Conservation (phyloP, 2,329 filamentous ascomycete genomes). For the Trichophyton benhamiae region DNA sequence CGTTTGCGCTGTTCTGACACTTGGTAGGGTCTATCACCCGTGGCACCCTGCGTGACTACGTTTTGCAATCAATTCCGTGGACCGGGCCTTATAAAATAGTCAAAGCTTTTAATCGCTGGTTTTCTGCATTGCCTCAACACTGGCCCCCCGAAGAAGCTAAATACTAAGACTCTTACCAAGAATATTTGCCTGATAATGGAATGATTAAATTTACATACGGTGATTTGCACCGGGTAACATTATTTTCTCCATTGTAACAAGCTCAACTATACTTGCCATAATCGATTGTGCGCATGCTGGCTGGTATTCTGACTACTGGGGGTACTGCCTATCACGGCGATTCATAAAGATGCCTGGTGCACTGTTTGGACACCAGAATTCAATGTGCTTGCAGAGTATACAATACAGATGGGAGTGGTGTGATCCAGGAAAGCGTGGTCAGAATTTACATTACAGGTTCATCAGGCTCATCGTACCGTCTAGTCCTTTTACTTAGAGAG, state of each 20-base stretch:
- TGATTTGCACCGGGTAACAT: constrained; percentile 25
- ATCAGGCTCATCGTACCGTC: too few species aligned
- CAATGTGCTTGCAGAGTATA: constrained; percentile 8
- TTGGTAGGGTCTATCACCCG: constrained; percentile 15
- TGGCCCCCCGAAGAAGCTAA: constrained; percentile 9
- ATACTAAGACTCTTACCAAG: constrained; percentile 14
- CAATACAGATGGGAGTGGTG: constrained; percentile 10
- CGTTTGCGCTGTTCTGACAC: neutral
- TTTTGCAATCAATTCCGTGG: constrained; percentile 14
- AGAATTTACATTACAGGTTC: neutral
- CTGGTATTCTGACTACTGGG: constrained; percentile 27
- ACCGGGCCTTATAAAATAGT: constrained; percentile 17
- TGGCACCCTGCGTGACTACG: constrained; percentile 14
- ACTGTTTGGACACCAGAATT: constrained; percentile 10
- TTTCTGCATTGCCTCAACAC: constrained; percentile 15
- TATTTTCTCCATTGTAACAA: constrained; percentile 15
- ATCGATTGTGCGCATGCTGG: constrained; percentile 24
- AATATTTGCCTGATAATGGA: constrained; percentile 19
- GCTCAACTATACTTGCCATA: constrained; percentile 16
- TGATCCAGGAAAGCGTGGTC: neutral
- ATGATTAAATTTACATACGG: constrained; percentile 25
- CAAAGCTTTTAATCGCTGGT: constrained; percentile 20
- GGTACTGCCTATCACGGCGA: constrained; percentile 22
- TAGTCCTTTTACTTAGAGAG: too few species aligned
- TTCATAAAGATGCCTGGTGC: constrained; percentile 14